phyloP scores from a whole-genome alignment of 2,329 filamentous ascomycete species.

The Clonostachys byssicola region DNA sequence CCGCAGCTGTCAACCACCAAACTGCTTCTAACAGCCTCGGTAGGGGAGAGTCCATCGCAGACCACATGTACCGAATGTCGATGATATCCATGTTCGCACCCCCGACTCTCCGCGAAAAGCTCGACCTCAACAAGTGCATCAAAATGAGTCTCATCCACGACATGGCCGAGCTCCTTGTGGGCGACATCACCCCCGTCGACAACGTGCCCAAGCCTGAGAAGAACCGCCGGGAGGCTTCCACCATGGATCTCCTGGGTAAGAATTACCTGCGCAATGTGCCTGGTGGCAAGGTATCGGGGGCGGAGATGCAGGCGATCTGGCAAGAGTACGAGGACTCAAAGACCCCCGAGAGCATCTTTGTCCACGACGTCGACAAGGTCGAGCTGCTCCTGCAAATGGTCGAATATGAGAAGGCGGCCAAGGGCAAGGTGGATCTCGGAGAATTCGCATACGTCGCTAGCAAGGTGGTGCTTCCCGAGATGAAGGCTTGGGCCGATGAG shows the following conservation, averaged over 20 bases:
- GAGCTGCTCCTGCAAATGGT: slow-evolving; percentile 93
- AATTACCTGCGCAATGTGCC: slow-evolving; percentile 70
- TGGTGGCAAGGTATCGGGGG: slow-evolving; percentile 58
- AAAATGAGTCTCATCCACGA: slow-evolving; percentile 97
- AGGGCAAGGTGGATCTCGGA: slow-evolving; percentile 67
- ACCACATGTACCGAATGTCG: slow-evolving; percentile 99
- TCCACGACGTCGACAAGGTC: slow-evolving; percentile 97
- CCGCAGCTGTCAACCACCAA: not conserved
- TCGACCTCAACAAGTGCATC: slow-evolving; percentile 81
- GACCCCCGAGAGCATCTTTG: slow-evolving; percentile 82
- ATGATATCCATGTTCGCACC: slow-evolving; percentile 92
- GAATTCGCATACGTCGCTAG: slow-evolving; percentile 82
- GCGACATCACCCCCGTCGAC: slow-evolving; percentile 94
- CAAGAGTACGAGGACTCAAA: slow-evolving; percentile 89
- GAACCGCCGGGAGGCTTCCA: slow-evolving; percentile 76
- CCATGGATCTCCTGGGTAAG: slow-evolving; percentile 86
- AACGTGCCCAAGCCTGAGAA: slow-evolving; percentile 84
- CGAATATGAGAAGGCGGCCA: slow-evolving; percentile 79
- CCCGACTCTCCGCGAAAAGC: slow-evolving; percentile 60
- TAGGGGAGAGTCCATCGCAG: slow-evolving; percentile 84
- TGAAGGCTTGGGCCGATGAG: slow-evolving; percentile 73
- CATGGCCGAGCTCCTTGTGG: slow-evolving; percentile 93
- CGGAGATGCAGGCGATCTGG: slow-evolving; percentile 77
- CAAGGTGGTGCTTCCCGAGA: slow-evolving; percentile 71
- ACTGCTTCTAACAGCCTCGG: not conserved